phyloP scores from a whole-genome alignment of 164 flowering plant species.

The Macadamia tetraphylla region DNA sequence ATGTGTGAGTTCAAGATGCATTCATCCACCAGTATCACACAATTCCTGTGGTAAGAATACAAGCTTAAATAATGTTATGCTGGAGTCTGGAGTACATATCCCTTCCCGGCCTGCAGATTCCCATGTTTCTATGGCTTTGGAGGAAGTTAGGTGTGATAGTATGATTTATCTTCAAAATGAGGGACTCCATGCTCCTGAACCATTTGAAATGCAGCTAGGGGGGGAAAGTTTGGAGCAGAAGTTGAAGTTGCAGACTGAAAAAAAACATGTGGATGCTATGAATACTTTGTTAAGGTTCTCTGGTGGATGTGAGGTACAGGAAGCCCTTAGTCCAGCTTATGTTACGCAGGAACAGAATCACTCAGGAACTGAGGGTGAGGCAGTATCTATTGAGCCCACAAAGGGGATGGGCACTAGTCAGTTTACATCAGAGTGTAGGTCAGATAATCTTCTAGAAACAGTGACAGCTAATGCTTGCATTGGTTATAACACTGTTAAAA shows the following conservation, averaged over 20 bases:
- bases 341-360: conserved; percentile 17
- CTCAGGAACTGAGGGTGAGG: conserved; percentile 27
- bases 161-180: conserved; percentile 14
- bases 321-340: conserved; percentile 65
- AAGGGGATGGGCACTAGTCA: conserved; percentile 33
- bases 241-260: conserved; percentile 16
- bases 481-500: conserved; percentile 24
- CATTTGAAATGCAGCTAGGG: conserved; percentile 23
- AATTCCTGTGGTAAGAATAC: conserved; percentile 12
- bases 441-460: conserved; percentile 63
- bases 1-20: conserved; percentile 12
- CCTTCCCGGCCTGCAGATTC: conserved; percentile 15
- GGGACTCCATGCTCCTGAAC: conserved; percentile 14
- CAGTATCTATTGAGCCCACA: conserved; percentile 24
- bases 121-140: conserved; percentile 15
- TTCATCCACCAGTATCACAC: conserved; percentile 8
- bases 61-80: conserved; percentile 14
- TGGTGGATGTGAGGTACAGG: conserved; percentile 61
- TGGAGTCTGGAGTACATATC: conserved; percentile 15
- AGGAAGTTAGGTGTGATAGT: conserved; percentile 14
- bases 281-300: conserved; percentile 33
- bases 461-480: conserved; percentile 44
- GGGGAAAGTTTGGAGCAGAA: conserved; percentile 17
- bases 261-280: conserved; percentile 19
- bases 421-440: conserved; percentile 24